phyloP scores from a whole-genome alignment of 2,329 filamentous ascomycete genomes.

The Alternaria postmessia region DNA sequence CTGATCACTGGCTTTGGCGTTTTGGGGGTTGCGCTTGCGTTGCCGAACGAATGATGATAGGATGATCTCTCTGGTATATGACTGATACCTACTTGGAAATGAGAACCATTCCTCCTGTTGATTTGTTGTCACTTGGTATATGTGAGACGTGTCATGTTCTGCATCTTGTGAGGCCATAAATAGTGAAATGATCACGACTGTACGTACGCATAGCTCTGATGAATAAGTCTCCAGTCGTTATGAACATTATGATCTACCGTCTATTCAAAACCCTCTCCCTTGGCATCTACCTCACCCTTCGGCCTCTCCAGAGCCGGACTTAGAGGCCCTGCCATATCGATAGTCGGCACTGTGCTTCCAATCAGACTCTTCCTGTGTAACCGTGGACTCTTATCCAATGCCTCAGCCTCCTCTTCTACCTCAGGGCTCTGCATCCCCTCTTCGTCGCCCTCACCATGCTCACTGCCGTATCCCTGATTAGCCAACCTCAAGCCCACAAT shows the following conservation, averaged over 20 bases:
- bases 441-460: conserved; percentile 27
- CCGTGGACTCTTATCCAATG: conserved; percentile 45
- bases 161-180: background rate
- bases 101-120: conserved; percentile 4
- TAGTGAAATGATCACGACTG: background rate
- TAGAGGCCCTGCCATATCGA: conserved; percentile 38
- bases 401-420: conserved; percentile 50
- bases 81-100: background rate
- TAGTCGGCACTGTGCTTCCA: conserved; percentile 35
- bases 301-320: conserved; percentile 41
- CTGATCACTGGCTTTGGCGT: conserved; percentile 41
- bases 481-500: conserved; percentile 56
- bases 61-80: conserved; percentile 2
- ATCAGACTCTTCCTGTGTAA: conserved; percentile 56
- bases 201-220: background rate
- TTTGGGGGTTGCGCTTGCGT: conserved; percentile 16
- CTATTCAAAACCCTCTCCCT: conserved; percentile 45
- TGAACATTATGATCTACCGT: conserved; percentile 10
- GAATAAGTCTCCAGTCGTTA: background rate
- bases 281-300: conserved; percentile 32
- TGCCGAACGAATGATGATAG: conserved; percentile 1
- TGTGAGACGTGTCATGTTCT: background rate
- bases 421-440: conserved; percentile 27
- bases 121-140: background rate
- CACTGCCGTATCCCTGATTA: conserved; percentile 54